phyloP scores from a whole-genome alignment of 768 basidiomycete genomes.

The Gymnopilus junonius region DNA sequence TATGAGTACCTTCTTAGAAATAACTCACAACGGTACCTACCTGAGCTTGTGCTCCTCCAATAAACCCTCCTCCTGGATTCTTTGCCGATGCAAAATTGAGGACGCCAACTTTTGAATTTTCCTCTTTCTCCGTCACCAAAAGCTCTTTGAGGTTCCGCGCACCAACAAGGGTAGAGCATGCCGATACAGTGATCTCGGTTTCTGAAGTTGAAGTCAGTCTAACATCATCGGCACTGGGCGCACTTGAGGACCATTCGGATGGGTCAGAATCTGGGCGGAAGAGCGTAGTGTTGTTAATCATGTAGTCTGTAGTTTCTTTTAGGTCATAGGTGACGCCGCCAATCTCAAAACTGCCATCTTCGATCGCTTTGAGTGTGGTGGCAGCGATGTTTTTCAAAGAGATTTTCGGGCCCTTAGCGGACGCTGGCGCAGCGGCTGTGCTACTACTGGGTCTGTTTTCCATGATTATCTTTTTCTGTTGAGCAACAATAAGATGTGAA shows the following conservation, averaged over 20 bases:
- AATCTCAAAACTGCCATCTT: conserved; percentile 43
- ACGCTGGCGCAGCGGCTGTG: neutral
- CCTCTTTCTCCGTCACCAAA: neutral
- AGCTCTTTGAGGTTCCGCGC: conserved; percentile 12
- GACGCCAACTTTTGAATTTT: conserved; percentile 56
- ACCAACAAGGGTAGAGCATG: conserved; percentile 24
- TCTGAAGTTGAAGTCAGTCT: conserved; percentile 25
- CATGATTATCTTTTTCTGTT: neutral
- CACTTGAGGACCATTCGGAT: conserved; percentile 42
- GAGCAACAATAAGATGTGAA: neutral
- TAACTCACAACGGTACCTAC: conserved; percentile 19
- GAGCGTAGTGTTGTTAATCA: conserved; percentile 48
- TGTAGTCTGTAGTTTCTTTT: conserved; percentile 23
- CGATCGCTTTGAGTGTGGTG: conserved; percentile 50
- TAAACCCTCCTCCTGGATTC: conserved; percentile 77
- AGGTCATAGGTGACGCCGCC: conserved; percentile 32
- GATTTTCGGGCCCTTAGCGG: conserved; percentile 7
- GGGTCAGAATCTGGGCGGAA: conserved; percentile 53
- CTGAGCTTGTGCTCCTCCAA: conserved; percentile 61
- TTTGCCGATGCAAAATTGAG: conserved; percentile 79
- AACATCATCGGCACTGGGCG: neutral
- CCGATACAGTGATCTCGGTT: conserved; percentile 23
- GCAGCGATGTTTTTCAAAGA: conserved; percentile 45
- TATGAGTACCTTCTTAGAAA: too few relatives aligned
- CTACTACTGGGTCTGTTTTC: neutral